These are phyloP conservation scores for Puccinia coronata DNA, from an alignment of 1,284 basidiomycete species.

Conservation along the genomic window DNA sequence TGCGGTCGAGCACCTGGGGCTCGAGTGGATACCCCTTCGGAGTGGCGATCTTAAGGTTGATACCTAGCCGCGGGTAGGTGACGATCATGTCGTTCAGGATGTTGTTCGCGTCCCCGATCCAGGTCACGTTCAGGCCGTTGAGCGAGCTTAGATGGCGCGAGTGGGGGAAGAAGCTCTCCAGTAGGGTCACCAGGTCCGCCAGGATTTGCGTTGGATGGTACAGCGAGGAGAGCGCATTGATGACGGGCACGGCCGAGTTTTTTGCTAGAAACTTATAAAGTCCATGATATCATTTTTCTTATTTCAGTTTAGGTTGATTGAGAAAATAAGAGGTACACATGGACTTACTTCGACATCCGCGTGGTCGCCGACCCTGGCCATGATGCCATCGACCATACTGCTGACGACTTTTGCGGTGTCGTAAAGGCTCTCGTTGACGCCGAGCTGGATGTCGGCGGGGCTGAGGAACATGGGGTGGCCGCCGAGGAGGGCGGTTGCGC, in stretches of 20 bases:
- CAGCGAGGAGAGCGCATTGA: conserved; percentile 90
- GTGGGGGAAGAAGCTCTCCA: conserved; percentile 65
- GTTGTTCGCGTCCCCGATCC: conserved; percentile 94
- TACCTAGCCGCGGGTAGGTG: conserved; percentile 85
- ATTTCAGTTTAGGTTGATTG: conserved; percentile 21
- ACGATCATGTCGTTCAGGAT: conserved; percentile 98
- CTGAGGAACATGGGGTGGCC: conserved; percentile 93
- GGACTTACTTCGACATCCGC: conserved; percentile 79
- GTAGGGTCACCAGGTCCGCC: conserved; percentile 86
- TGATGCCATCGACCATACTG: conserved; percentile 95
- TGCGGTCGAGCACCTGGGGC: conserved; percentile 74
- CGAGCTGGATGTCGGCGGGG: conserved; percentile 86
- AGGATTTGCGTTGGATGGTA: conserved; percentile 97
- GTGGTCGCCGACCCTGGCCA: conserved; percentile 91
- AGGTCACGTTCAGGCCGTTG: conserved; percentile 73
- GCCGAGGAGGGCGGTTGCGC: conserved; percentile 70
- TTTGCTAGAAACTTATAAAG: conserved; percentile 77
- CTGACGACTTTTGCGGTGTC: conserved; percentile 81
- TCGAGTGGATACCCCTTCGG: conserved; percentile 78
- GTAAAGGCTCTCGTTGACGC: conserved; percentile 84
- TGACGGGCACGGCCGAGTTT: conserved; percentile 85
- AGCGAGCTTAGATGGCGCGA: conserved; percentile 62
- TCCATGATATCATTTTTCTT: no score
- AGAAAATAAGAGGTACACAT: neutral
- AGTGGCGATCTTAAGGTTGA: conserved; percentile 79